Base-by-base conservation (phyloP, 352 stramenopile species). In the Aphanomyces stellatus region DNA sequence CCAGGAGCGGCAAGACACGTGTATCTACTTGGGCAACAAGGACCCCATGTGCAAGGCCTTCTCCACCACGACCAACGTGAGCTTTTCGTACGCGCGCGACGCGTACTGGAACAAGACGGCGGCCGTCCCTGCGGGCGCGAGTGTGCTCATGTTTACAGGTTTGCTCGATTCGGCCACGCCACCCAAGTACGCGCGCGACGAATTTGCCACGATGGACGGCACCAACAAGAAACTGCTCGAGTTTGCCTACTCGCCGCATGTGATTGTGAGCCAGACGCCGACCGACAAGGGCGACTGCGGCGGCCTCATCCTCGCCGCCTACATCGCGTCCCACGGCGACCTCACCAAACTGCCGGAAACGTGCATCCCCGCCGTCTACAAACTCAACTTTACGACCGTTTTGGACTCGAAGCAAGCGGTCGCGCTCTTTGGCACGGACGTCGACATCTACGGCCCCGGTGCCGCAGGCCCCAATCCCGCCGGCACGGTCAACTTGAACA, bases 41-140 rank as follows among this genome's bases (percentile, higher is more conserved):
- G 53, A 63, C 28, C 31, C 55, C 24, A 0, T 51, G 19, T 63
- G 55, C 40, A 30, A 31, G 3, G 13, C 41, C 28, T 46, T 22
- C 10, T 4, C 22, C 4, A 27, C n/a, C 10, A 11, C 30, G 6
- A n/a, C 17, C 8, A 17, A 27, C 2, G 4, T 28, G 35, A 27
- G 33, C 33, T 64, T 64, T 37, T 22, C 8, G 17, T 89, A 89
- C 67, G 63, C 81, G 55, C 79, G 74, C 67, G 81, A 89, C 48
- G 43, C 83, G 65, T 88, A 82, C 71, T 89, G 81, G 81, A 89
- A 89, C 72, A 76, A 77, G 51, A 79, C 81, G 0, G 78, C 74
- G 31, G 67, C 70, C 46, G 62, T 89, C 0, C 77, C 77, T 10
- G 48, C 72, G 13, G 71, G 74, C 24, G 73, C 76, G 22, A 80